These are phyloP conservation scores for Mucor indicus DNA, from an alignment of 371 early-diverging fungal genomes.

Conservation along the genomic window DNA sequence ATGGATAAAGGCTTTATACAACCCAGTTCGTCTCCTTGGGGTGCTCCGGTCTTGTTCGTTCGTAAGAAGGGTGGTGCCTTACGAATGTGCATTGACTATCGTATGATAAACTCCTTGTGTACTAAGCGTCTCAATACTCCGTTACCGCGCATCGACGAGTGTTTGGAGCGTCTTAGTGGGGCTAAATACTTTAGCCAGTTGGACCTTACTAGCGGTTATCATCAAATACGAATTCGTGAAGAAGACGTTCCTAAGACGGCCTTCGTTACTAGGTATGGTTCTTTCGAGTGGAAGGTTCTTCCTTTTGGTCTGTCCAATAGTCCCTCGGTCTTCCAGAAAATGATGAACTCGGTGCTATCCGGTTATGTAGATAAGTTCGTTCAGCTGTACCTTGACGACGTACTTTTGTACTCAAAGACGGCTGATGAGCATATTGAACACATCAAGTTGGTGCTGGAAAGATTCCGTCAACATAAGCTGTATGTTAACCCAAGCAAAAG, in stretches of 20 bases:
- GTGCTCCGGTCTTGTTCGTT: slow-evolving; percentile 40
- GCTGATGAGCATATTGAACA: slow-evolving; percentile 19
- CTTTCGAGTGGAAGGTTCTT: slow-evolving; percentile 38
- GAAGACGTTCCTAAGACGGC: slow-evolving; percentile 22
- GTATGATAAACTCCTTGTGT: slow-evolving; percentile 32
- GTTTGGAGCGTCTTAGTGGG: slow-evolving; percentile 33
- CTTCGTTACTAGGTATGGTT: slow-evolving; percentile 32
- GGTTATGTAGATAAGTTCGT: slow-evolving; percentile 30
- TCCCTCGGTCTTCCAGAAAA: slow-evolving; percentile 34
- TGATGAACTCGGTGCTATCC: slow-evolving; percentile 32
- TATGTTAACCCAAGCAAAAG: slow-evolving; percentile 47
- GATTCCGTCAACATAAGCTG: slow-evolving; percentile 13
- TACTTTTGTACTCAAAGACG: slow-evolving; percentile 48
- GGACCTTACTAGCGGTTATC: slow-evolving; percentile 42
- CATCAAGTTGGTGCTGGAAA: slow-evolving; percentile 28
- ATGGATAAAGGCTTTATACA: slow-evolving; percentile 9
- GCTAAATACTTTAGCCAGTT: slow-evolving; percentile 42
- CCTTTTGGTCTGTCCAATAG: slow-evolving; percentile 47
- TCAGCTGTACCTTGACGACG: slow-evolving; percentile 56
- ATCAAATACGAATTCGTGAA: slow-evolving; percentile 35
- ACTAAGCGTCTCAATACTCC: slow-evolving; percentile 37
- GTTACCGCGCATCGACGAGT: slow-evolving; percentile 45
- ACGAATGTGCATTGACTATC: slow-evolving; percentile 33
- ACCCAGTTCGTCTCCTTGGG: slow-evolving; percentile 34
- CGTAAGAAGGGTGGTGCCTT: slow-evolving; percentile 33